Base-by-base conservation (phyloP, 179 eudicot genomes). In the Corrigiola litoralis region DNA sequence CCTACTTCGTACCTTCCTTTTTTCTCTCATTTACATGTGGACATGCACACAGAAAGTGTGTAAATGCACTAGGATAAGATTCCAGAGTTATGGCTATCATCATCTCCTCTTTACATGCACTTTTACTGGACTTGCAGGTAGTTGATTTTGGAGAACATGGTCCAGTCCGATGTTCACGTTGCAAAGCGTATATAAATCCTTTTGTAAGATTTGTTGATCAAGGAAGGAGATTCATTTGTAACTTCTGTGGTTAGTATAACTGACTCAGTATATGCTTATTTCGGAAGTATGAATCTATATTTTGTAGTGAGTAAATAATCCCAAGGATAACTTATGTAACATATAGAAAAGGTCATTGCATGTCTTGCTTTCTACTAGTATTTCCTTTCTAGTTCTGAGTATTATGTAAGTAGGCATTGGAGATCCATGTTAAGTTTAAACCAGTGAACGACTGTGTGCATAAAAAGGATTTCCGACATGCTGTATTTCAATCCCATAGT, bases 111-210 rank as follows among this genome's bases (percentile, higher is more conserved):
- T 40, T 53, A 58, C 34, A 57, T 58, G 27, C 14, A 58, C 34
- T 42, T 32, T 54, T 38, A 21, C 34, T 75, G 63, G 67, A 33
- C 41, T 53, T 74, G 40, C 80, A 92, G 98, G 72, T 90, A 54
- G 98, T 92, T 68, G 96, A 92, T 84, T 92, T 92, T 75, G 96
- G 96, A 34, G 98, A 92, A 79, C 75, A 86, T 77, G 98, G 98
- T 62, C 98, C 98, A 68, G 92, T 92, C 65, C 87, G 98, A 53
- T 90, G 98, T 70, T 87, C 95, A 61, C 98, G 95, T 54, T 92
- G 98, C 86, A 92, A 92, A 81, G 98, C 90, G 70, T 92, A 92
- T 76, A 84, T 92, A 41, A 92, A 92, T 71, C 98, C 98, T 21
- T 90, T 90, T 73, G 72, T 92, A 84, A 92, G 79, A 79, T 92